Base-by-base conservation (phyloP, 495 filamentous ascomycete species). In the Trichoderma reesei region DNA sequence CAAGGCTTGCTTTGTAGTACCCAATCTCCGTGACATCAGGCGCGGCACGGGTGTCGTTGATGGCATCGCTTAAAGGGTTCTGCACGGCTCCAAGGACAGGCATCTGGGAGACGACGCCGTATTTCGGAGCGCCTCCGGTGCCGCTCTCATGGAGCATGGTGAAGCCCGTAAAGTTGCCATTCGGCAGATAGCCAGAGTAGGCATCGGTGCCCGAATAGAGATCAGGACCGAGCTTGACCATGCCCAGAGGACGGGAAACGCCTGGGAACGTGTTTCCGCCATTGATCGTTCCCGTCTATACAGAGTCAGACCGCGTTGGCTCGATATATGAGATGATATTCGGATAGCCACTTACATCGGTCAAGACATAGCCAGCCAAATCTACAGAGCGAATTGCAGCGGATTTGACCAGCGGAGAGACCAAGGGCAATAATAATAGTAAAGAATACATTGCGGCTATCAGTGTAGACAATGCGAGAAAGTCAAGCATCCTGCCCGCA, bases 91-190 rank as follows among this genome's bases (percentile, higher is more conserved):
- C 73, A 0, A 81, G 64, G 2, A 85, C 72, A 0, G 88, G 87
- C 70, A 90, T 77, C 67, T 90, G 88, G 5, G 82, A 78, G 18
- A 90, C 84, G 8, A 87, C 85, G 0, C 88, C 87, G 65, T 90
- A 91, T 72, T 89, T 90, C 1, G 88, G 87, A 3, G 87, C 86
- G 13, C 88, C 88, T 2, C 88, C 88, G 9, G 86, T 91, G 3
- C 88, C 88, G 61, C 83, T 85, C 71, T 90, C 88, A 68, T 91
- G 88, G 79, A 89, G 86, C 78, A 90, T 76, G 48, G 83, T 86
- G 72, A 90, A 90, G 9, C 85, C 88, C 8, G 81, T 85, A 67
- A 91, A 82, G 14, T 81, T 79, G 7, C 87, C 87, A 4, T 65
- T 69, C 4, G 84, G 69, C 20, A 82, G 74, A 68, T 86, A 88